Base-by-base conservation (phyloP, 371 early-diverging fungal genomes). In the Lichtheimia ramosa region DNA sequence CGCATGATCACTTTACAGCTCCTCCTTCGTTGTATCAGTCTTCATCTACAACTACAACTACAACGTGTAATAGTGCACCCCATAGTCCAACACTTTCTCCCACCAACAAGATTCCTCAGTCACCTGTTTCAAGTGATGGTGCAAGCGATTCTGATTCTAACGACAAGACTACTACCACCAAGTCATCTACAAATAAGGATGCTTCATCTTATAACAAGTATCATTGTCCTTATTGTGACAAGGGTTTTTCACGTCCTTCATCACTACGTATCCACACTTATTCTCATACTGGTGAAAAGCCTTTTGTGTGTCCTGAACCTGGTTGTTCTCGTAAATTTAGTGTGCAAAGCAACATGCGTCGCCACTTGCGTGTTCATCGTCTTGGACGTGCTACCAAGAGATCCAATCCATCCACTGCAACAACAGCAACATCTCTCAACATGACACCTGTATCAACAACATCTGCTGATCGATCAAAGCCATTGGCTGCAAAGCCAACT, bases 201-300 rank as follows among this genome's bases (percentile, higher is more conserved):
- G 59, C 21, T 21, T 18, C 54, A 12, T 16, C 23, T n/a, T 53
- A 60, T 58, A 74, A 72, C 69, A 70, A 86, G 55, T 91, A 92
- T 66, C 79, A 70, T 56, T 94, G 94, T 61, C 66, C 61, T 12
- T 59, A 61, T 20, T 88, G 88, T 62, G 57, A 68, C n/a, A 85
- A 85, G 50, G 51, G 62, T 23, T 88, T 88, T 51, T 71, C 85
- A 2, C 74, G 88, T 27, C 88, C 88, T 0, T 83, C 84, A 0
- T 75, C 82, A 3, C 66, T 85, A 12, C 68, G 72, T 2, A 85
- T 85, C 14, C 88, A 88, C 64, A 77, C 80, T 51, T 72, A 79
- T 59, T 79, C 85, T 0, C 89, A 89, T 54, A 87, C 89, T 3
- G 87, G 88, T 21, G 87, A 88, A 59, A 80, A 82, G 57, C 89